Conservation (phyloP, 2,329 filamentous ascomycete species). For the Coniochaeta hoffmannii region DNA sequence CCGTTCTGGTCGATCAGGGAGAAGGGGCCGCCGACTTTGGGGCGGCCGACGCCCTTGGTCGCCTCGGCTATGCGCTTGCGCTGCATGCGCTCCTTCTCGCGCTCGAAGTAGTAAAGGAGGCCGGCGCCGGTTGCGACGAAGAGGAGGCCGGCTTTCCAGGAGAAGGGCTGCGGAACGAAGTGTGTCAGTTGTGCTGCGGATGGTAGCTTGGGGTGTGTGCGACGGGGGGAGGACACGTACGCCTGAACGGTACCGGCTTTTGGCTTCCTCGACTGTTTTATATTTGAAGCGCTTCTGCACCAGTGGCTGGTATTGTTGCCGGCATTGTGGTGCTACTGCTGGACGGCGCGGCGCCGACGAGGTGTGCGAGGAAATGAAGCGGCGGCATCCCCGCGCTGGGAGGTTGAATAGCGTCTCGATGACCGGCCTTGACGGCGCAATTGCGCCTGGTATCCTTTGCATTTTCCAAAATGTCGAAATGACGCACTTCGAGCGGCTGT, state of each 20-base stretch:
- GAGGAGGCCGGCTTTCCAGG: constrained; percentile 79
- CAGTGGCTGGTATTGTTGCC: constrained; percentile 17
- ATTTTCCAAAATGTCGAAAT: background rate
- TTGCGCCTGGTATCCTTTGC: constrained; percentile 29
- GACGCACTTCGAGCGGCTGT: background rate
- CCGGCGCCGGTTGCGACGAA: constrained; percentile 74
- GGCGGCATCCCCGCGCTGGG: constrained; percentile 29
- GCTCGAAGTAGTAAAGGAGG: constrained; percentile 84
- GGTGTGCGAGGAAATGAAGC: constrained; percentile 30
- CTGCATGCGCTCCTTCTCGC: constrained; percentile 87
- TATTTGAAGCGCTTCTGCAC: constrained; percentile 31
- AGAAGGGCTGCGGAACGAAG: constrained; percentile 64
- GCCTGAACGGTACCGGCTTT: constrained; percentile 49
- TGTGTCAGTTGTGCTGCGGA: background rate
- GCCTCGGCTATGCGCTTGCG: constrained; percentile 83
- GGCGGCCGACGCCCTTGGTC: constrained; percentile 84
- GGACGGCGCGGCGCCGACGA: constrained; percentile 12
- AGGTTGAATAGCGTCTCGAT: constrained; percentile 24
- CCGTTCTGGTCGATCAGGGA: constrained; percentile 76
- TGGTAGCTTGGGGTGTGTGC: constrained; percentile 8
- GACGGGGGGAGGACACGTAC: constrained; percentile 26
- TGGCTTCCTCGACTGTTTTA: constrained; percentile 52
- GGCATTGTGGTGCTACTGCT: constrained; percentile 8
- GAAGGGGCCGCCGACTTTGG: constrained; percentile 88
- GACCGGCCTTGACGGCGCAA: constrained; percentile 27